A percentile compares a stretch with the other conserved stretches of the same genome.
These are phyloP conservation scores for Teunomyces lycoperdinae DNA, from an alignment of 805 yeast genomes.

Conservation along the genomic window DNA sequence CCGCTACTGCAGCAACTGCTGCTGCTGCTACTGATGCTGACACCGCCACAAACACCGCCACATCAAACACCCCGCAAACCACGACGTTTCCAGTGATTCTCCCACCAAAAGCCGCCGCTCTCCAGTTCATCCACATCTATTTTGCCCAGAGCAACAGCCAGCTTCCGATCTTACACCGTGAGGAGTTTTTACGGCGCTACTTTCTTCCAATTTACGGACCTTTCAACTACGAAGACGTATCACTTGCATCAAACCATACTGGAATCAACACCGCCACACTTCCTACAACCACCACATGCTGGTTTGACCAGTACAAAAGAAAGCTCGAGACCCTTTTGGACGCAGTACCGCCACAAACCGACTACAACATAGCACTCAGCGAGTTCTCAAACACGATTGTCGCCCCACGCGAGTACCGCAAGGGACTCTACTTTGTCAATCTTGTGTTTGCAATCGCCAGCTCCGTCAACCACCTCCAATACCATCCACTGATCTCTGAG, in stretches of 20 bases:
- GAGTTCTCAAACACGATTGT: conserved; percentile 34
- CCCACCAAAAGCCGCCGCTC: conserved; percentile 72
- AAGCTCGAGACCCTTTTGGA: conserved; percentile 17
- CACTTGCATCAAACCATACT: conserved; percentile 60
- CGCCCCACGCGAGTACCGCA: conserved; percentile 49
- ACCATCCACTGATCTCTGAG: conserved; percentile 63
- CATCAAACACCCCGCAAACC: conserved; percentile 12
- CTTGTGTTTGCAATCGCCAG: conserved; percentile 80
- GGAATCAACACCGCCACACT: conserved; percentile 32
- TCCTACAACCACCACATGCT: conserved; percentile 12
- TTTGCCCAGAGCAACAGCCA: conserved; percentile 83
- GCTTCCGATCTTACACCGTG: conserved; percentile 80
- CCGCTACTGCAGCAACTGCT: no score
- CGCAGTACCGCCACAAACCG: conserved; percentile 2
- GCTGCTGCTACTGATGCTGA: neutral
- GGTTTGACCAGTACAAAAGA: conserved; percentile 45
- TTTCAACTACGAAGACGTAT: conserved; percentile 45
- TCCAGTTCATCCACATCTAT: conserved; percentile 57
- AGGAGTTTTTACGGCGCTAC: conserved; percentile 60
- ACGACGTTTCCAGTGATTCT: conserved; percentile 46
- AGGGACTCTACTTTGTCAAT: conserved; percentile 67
- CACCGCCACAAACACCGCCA: conserved; percentile 15
- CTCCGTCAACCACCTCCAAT: conserved; percentile 66
- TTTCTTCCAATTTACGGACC: conserved; percentile 82
- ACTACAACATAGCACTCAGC: conserved; percentile 7